A percentile compares a stretch with the other conserved stretches of the same genome.
phyloP scores from a whole-genome alignment of 805 yeast species.

The Spathaspora gorwiae region DNA sequence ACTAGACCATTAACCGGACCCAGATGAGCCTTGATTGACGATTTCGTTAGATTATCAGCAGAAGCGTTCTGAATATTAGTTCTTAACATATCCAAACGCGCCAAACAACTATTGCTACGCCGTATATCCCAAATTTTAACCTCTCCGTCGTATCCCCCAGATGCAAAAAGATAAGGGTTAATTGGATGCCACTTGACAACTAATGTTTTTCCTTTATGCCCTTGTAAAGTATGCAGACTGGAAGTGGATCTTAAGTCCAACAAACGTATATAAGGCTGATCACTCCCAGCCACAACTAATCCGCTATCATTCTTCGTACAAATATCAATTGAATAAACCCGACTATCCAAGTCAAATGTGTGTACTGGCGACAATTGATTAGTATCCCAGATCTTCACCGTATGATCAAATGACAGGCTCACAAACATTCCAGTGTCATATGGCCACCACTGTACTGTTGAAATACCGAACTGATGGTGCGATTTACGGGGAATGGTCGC shows the following conservation, averaged over 20 bases:
- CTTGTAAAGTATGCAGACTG: conserved; percentile 65
- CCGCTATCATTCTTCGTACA: conserved; percentile 17
- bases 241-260: conserved; percentile 72
- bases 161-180: conserved; percentile 55
- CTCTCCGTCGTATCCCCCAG: conserved; percentile 81
- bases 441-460: conserved; percentile 84
- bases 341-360: conserved; percentile 54
- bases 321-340: conserved; percentile 66
- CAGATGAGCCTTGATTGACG: conserved; percentile 61
- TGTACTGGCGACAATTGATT: conserved; percentile 61
- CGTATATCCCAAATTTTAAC: conserved; percentile 85
- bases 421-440: conserved; percentile 81
- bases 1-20: conserved; percentile 73
- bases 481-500: conserved; percentile 36
- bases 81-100: conserved; percentile 55
- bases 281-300: conserved; percentile 65
- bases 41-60: conserved; percentile 20
- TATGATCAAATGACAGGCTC: conserved; percentile 74
- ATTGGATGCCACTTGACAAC: conserved; percentile 74
- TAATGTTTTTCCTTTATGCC: conserved; percentile 54
- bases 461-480: conserved; percentile 67
- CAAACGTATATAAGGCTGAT: conserved; percentile 63
- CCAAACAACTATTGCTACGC: conserved; percentile 57
- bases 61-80: conserved; percentile 23
- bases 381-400: conserved; percentile 80